Evolutionary conservation across 768 basidiomycete species (phyloP), one percentile per base, ranked within the genome.

Genomic region (Ramaria rubella): DNA sequence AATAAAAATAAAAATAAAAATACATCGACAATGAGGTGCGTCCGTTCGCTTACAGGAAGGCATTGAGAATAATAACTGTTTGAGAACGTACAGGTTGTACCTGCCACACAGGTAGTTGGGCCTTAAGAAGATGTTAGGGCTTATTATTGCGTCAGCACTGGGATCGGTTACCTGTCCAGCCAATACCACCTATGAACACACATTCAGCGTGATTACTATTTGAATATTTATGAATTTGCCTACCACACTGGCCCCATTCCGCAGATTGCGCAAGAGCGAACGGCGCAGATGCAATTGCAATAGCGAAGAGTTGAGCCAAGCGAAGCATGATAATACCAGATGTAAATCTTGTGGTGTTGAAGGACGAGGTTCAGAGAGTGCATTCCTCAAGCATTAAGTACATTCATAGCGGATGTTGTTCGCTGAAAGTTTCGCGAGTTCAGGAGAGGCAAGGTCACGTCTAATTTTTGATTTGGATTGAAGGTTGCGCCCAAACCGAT

Each of bases 21-120:
- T 59, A 58, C 75, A 79, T 62, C 2, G n/a, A n/a, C 11, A 14
- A n/a, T 42, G 21, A 51, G 33, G 2, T 27, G 24, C 4, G 11
- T 8, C 38, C 17, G n/a, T n/a, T n/a, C 8, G 15, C 31, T 34
- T 42, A 54, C 63, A 3, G 68, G 75, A 23, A 78, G 65, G 60
- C 77, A 78, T 59, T 78, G 77, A 11, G 71, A 75, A 60, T 76
- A 78, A 56, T 69, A 78, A 5, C 70, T 38, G 61, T 75, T 78
- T n/a, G 61, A 62, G 38, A 61, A 65, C 9, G 64, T 68, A 61
- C 77, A 78, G 8, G 65, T 66, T 26, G 67, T 70, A 4, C 76
- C 76, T 4, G 72, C n/a, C 26, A 72, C 66, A 52, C 77, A 79
- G 9, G 75, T 66, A 15, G 67, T 69, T 15, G 67, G 24, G 65